Conservation (phyloP, 2,329 filamentous ascomycete genomes). For the Aureobasidium leucospermi region DNA sequence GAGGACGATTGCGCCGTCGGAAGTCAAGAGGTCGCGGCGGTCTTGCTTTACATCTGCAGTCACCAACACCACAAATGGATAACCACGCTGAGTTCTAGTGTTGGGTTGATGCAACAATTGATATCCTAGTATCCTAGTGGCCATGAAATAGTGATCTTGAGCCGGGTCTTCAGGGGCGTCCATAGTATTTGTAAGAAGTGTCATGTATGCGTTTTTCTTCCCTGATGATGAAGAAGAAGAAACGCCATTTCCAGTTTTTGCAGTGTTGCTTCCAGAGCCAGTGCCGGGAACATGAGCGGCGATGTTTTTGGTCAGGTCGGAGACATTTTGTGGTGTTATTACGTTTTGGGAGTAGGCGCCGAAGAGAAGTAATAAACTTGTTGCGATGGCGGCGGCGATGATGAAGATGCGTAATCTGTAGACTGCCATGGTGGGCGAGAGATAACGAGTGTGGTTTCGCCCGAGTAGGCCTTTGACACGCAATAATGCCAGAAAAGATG, state of each 20-base stretch:
- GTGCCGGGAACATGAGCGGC: neutral
- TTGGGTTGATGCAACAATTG: constrained; percentile 24
- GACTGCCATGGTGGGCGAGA: neutral
- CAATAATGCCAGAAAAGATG: neutral
- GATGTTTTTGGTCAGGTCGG: neutral
- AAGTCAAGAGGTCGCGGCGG: constrained; percentile 19
- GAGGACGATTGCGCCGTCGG: constrained; percentile 22
- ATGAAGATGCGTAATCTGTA: neutral
- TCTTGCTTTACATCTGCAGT: constrained; percentile 19
- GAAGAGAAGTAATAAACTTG: neutral
- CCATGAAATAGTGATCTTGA: constrained; percentile 24
- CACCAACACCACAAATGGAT: constrained; percentile 26
- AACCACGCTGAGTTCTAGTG: constrained; percentile 18
- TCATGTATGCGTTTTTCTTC: constrained; percentile 18
- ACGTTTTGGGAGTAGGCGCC: neutral
- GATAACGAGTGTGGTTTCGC: neutral
- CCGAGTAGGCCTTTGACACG: neutral
- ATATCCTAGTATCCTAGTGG: constrained; percentile 23
- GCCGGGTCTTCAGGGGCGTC: constrained; percentile 14
- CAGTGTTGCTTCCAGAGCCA: neutral
- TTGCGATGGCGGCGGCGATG: neutral
- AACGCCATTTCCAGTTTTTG: constrained; percentile 2
- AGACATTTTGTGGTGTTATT: neutral
- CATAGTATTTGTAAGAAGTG: constrained; percentile 19
- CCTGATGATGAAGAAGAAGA: too few species aligned